Base-by-base conservation (phyloP, 805 yeast genomes). In the Pichia nanzhaoensis region DNA sequence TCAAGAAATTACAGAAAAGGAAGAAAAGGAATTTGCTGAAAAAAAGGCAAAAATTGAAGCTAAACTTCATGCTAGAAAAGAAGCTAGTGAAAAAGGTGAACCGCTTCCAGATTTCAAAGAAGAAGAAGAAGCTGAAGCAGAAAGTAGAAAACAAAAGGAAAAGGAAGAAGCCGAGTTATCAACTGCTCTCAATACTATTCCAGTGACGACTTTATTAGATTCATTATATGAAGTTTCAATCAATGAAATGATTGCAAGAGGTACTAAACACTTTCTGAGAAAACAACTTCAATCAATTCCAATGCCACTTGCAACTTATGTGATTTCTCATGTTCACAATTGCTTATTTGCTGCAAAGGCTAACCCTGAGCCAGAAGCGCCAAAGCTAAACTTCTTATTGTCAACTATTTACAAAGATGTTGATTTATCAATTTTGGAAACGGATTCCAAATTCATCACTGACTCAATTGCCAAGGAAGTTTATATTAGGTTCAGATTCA, bases 231-330 rank as follows among this genome's bases (percentile, higher is more conserved):
- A 55, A 13, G 61, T 80, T 34, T 62, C 79, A 27, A 60, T 68
- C 35, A 77, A 71, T 45, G 98, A 90, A 64, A 82, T 90, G 69
- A 63, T 90, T 55, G 76, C 91, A 20, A 82, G 99, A 66, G 77
- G 86, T 22, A 64, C 77, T 41, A 91, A 91, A 67, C 95, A 88
- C 56, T 61, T 82, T 37, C 65, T 90, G 55, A 79, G 88, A 58
- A 59, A 63, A 3, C 58, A 63, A 22, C 61, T 82, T 34, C 54
- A 52, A 5, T 44, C 54, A 1, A 57, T 81, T 16, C 87, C 93
- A 16, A 44, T 74, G 10, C 63, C 71, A 36, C 66, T 83, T 47
- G 71, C 75, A 44, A 76, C 91, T 3, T 64, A 73, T 39, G 73
- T 83, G 27, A 75, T 86, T 46, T 67, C 84, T 10, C 90, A 81